Evolutionary conservation across 2,329 filamentous ascomycete genomes (phyloP), one percentile per base, ranked within the genome.

Genomic region (Cercospora zeae-maydis): DNA sequence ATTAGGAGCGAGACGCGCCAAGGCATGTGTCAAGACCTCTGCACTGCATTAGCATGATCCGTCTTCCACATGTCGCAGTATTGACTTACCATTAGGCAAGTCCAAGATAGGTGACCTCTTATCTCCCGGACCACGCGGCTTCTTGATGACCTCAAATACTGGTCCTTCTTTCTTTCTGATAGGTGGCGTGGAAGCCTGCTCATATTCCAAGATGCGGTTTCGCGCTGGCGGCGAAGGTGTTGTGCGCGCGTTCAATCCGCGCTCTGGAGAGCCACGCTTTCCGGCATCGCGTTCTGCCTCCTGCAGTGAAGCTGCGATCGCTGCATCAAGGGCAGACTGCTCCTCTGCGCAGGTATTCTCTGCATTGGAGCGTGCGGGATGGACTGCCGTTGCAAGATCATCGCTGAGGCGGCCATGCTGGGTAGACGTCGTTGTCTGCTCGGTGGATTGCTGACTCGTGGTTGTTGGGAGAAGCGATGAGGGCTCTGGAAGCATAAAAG

Each of bases 11-110:
- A 99, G 82, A 78, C 98, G 91, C 39, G 95, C 96, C 62, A 98
- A 79, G 33, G 96, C 88, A 72, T 97, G 92, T 10, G 91, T 96
- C 76, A 98, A 78, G 62, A 98, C 88, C 82, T 99, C 95, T 97
- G 76, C 36, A 54, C 24, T 19, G 49, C 45, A 61, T 72, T 58
- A 74, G 70, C 53, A 31, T 34, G 19, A 49, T 58, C 53, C 49
- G 42, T 59, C 51, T 61, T 49, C 52, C 51, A 57, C 31, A 45
- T 42, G 27, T 30, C 24, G 30, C 16, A 11, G 11, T 19, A 36
- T 31, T 21, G 14, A 66, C 83, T 70, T 79, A 96, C 93, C 93
- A 80, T 96, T 96, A 6, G 93, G 92, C 66, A 96, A 88, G 59
- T 80, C 79, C 39, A 81, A 78, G 42, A 88, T 78, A 30, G 83